These are phyloP conservation scores for Fusarium devonianum DNA, from an alignment of 2,329 filamentous ascomycete genomes.

Conservation along the genomic window DNA sequence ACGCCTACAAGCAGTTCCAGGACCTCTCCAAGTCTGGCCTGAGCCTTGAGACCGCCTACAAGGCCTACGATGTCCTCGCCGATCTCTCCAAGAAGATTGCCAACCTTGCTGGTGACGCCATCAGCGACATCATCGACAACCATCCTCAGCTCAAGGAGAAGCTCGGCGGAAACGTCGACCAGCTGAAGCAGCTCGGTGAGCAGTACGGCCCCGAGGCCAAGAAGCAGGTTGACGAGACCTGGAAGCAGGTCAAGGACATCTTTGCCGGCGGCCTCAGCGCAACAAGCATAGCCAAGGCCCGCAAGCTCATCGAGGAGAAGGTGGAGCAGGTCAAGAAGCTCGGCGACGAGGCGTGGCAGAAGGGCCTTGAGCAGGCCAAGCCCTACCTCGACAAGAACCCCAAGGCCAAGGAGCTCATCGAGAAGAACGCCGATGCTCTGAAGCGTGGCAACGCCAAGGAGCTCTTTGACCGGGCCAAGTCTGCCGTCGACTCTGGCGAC, in stretches of 20 bases:
- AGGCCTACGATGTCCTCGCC: constrained; percentile 68
- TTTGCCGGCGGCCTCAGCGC: constrained; percentile 66
- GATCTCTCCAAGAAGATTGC: constrained; percentile 67
- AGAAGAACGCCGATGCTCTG: constrained; percentile 72
- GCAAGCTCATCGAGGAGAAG: constrained; percentile 74
- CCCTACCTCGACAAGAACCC: constrained; percentile 79
- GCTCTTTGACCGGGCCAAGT: constrained; percentile 68
- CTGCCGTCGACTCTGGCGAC: constrained; percentile 68
- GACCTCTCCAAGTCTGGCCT: constrained; percentile 65
- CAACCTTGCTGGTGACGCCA: constrained; percentile 67
- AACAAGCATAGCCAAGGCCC: constrained; percentile 60
- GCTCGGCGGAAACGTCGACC: constrained; percentile 71
- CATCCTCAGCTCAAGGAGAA: constrained; percentile 77
- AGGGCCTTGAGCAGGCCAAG: constrained; percentile 74
- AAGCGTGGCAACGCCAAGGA: constrained; percentile 72
- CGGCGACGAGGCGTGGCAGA: constrained; percentile 75
- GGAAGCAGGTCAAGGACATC: constrained; percentile 70
- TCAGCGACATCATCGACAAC: constrained; percentile 72
- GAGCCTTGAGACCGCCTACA: constrained; percentile 66
- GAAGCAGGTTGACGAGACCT: constrained; percentile 77
- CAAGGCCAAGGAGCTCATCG: constrained; percentile 74
- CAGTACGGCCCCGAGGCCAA: constrained; percentile 78
- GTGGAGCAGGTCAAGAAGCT: constrained; percentile 69
- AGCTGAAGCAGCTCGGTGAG: constrained; percentile 73
- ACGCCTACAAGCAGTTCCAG: constrained; percentile 73